phyloP scores from a whole-genome alignment of 495 filamentous ascomycete genomes.

The Chaetomium tenue region DNA sequence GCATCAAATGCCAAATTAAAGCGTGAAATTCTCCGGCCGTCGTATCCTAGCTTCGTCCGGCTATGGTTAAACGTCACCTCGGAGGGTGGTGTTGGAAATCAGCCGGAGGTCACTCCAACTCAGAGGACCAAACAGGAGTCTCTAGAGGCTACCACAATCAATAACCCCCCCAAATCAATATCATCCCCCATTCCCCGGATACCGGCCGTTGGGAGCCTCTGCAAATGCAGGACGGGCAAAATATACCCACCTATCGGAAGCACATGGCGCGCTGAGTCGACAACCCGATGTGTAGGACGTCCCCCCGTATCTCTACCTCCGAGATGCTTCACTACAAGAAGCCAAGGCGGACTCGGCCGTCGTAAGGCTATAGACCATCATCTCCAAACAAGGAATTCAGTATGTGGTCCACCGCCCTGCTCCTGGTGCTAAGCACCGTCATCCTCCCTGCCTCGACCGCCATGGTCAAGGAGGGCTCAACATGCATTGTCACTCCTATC shows the following conservation, averaged over 20 bases:
- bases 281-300: background rate
- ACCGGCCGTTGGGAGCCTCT: background rate
- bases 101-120: conserved; percentile 13
- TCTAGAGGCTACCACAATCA: conserved; percentile 1
- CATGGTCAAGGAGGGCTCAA: conserved; percentile 39
- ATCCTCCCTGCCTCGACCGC: conserved; percentile 24
- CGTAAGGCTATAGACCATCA: background rate
- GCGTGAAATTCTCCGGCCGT: conserved; percentile 11
- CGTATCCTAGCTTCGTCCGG: conserved; percentile 13
- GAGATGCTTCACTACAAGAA: conserved; percentile 6
- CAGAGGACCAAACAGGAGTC: conserved; percentile 2
- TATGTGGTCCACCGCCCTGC: conserved; percentile 20
- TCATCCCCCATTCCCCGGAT: background rate
- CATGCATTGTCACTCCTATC: conserved; percentile 41
- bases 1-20: conserved; percentile 11
- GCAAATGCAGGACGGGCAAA: background rate
- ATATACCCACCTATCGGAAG: conserved; percentile 17
- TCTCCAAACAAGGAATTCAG: background rate
- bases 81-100: conserved; percentile 8
- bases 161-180: conserved; percentile 12
- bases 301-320: background rate
- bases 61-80: conserved; percentile 1
- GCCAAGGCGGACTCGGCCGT: background rate
- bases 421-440: conserved; percentile 17
- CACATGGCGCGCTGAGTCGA: background rate